Evolutionary conservation across 2,329 filamentous ascomycete genomes (phyloP), one percentile per base, ranked within the genome.

Genomic region (Berkeleyomyces rouxiae): DNA sequence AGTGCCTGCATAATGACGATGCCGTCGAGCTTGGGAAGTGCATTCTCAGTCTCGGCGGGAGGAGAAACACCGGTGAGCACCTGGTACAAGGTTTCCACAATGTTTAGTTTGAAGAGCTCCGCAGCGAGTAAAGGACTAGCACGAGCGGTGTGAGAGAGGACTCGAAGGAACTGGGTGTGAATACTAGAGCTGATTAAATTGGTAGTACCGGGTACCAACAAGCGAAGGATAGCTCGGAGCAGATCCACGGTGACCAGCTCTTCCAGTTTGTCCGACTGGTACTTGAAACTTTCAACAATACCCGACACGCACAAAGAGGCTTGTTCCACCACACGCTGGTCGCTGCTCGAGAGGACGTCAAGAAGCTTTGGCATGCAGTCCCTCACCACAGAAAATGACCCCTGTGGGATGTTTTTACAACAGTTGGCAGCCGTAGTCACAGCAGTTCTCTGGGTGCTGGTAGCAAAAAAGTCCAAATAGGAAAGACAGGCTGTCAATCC

Each of bases 1-100:
- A 99, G 79, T 44, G 95, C 90, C 75, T 99, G 93, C 95, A 99
- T 99, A 69, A 99, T 93, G 55, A 99, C 83, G 62, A 97, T 92
- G 70, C 90, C 96, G 73, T 97, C 92, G 67, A 97, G 86, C 74
- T 95, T 96, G 44, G 83, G 86, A 39, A 85, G 87, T 63, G 90
- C 82, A 71, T 92, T 85, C 43, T 90, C 85, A 1, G 81, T 85
- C 42, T 86, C 88, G 66, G 79, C 82, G 0, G 93, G 93, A 1
- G 93, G 91, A 0, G 93, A 97, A 1, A 99, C 90, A 23, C 93
- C 93, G 0, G 93, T 97, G 59, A 99, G 76, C 49, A 99, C 97
- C 73, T 99, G 93, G 71, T 97, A 99, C 1, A 99, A 78, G 0
- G 93, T 99, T 73, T 97, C 93, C 36, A 99, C 93, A 61, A 99